Evolutionary conservation across 192 early-diverging fungal species (phyloP), one percentile per base, ranked within the genome.

Genomic region (Coemansia sp.): DNA sequence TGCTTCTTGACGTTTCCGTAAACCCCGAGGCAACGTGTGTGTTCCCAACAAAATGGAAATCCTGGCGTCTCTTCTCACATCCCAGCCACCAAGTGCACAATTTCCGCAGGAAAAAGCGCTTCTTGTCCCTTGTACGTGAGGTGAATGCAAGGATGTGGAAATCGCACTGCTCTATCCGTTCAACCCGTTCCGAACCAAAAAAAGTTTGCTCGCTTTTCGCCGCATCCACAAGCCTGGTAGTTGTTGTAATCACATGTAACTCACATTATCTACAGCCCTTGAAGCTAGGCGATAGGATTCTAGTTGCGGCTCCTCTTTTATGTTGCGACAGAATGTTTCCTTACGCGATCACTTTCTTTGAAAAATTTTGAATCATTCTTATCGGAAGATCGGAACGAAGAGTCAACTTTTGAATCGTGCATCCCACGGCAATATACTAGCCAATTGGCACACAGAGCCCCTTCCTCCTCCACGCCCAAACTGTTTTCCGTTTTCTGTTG

Each of bases 341-440:
- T n/a, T n/a, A n/a, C n/a, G n/a, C n/a, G n/a, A n/a, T n/a, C n/a
- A n/a, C n/a, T n/a, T n/a, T n/a, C n/a, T n/a, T n/a, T n/a, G n/a
- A n/a, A n/a, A 57, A 57, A 38, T 15, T 28, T 20, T 57, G 38
- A 34, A n/a, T n/a, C n/a, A n/a, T 34, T 34, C 9, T 40, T 13
- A 40, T 40, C 38, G 38, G 4, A 40, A 40, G 13, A 40, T 40
- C 13, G 38, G 38, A 40, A 40, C 15, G 38, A 40, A 40, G 15
- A 40, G 38, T 40, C 38, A 40, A 40, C 38, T 40, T 40, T 40
- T 14, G 8, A 10, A 40, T 14, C 38, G 13, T 40, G 38, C 38
- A 40, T 40, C 2, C 15, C 38, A 14, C 66, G 66, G 66, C 66
- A 48, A 34, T 61, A 36, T 28, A 61, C 15, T 23, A 57, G 34